Conservation (phyloP, 2,329 filamentous ascomycete species). For the Pyricularia grisea region DNA sequence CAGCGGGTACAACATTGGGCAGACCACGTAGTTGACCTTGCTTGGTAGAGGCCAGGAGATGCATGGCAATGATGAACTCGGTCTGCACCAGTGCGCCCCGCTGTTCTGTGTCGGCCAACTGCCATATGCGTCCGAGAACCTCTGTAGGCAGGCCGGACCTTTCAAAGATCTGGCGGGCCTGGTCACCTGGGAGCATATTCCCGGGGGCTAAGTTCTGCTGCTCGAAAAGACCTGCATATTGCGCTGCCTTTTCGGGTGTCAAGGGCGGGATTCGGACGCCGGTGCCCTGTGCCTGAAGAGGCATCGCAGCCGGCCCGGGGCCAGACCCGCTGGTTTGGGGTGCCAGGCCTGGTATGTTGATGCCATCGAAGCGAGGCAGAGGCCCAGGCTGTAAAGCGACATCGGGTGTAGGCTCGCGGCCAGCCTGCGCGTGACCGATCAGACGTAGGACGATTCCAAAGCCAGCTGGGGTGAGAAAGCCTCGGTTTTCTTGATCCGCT, state of each 20-base stretch:
- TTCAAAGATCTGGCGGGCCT: slow-evolving; percentile 91
- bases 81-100: slow-evolving; percentile 76
- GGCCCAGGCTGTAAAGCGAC: slow-evolving; percentile 78
- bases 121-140: slow-evolving; percentile 90
- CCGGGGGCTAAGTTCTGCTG: slow-evolving; percentile 72
- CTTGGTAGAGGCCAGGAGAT: slow-evolving; percentile 87
- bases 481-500: slow-evolving; percentile 91
- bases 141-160: slow-evolving; percentile 86
- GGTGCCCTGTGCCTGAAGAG: slow-evolving; percentile 45
- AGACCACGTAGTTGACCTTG: slow-evolving; percentile 69
- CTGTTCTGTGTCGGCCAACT: slow-evolving; percentile 86
- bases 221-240: slow-evolving; percentile 86
- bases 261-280: slow-evolving; percentile 79
- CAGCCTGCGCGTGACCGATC: slow-evolving; percentile 91
- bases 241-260: slow-evolving; percentile 77
- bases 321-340: slow-evolving; percentile 24
- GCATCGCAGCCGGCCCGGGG: slow-evolving; percentile 20
- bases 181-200: slow-evolving; percentile 66
- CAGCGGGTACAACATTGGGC: slow-evolving; percentile 71
- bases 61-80: slow-evolving; percentile 98
- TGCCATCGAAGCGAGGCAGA: slow-evolving; percentile 85
- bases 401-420: slow-evolving; percentile 70
- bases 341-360: slow-evolving; percentile 31
- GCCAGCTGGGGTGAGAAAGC: slow-evolving; percentile 82
- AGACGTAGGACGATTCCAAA: slow-evolving; percentile 89